These are phyloP conservation scores for Aspergillus piperis DNA, from an alignment of 2,329 filamentous ascomycete species.

Conservation along the genomic window DNA sequence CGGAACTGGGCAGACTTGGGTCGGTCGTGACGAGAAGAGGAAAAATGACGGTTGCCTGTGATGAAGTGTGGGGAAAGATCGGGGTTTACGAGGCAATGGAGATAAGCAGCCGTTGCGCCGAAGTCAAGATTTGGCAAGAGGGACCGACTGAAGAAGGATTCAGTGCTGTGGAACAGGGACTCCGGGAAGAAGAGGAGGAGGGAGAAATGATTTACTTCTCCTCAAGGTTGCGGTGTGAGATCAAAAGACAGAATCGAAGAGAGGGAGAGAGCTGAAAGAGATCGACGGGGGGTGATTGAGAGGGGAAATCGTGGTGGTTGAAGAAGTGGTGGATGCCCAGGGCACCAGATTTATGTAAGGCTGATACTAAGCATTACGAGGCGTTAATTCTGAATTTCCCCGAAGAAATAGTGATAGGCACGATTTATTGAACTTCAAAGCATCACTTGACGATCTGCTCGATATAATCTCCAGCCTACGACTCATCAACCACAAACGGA, in stretches of 20 bases:
- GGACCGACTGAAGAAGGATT: background rate
- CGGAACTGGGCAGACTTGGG: background rate
- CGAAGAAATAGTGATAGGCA: too few species aligned
- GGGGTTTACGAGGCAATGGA: background rate
- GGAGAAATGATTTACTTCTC: background rate
- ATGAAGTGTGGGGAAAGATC: constrained; percentile 24
- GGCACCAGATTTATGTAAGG: background rate
- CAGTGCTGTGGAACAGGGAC: background rate
- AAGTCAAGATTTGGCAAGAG: background rate
- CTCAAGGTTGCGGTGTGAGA: background rate
- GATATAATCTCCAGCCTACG: background rate
- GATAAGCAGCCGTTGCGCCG: constrained; percentile 7
- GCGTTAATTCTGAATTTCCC: background rate
- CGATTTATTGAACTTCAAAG: too few species aligned
- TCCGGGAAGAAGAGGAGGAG: background rate
- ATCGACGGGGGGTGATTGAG: background rate
- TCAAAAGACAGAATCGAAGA: background rate
- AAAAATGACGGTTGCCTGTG: constrained; percentile 22
- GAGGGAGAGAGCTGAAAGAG: background rate
- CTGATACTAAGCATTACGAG: background rate
- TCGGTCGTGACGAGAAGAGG: background rate
- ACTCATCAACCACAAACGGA: background rate
- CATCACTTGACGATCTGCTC: too few species aligned
- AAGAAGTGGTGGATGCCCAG: background rate
- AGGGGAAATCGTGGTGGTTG: background rate